These are phyloP conservation scores for Neofusicoccum parvum DNA, from an alignment of 2,329 filamentous ascomycete species.

Conservation along the genomic window DNA sequence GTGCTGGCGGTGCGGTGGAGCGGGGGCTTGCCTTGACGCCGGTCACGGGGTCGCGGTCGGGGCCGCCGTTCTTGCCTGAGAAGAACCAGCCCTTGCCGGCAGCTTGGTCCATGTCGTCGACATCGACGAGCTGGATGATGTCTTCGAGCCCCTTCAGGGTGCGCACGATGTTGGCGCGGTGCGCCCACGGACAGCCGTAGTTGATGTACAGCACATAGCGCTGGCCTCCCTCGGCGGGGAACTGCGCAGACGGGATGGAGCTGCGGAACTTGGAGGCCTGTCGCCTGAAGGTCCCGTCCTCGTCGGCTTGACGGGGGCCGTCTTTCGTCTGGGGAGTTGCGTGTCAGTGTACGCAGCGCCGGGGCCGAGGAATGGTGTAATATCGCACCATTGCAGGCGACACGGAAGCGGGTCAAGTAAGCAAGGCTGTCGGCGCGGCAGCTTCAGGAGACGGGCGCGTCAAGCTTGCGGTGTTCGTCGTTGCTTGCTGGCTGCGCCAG, in stretches of 20 bases:
- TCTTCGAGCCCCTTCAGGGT: conserved; percentile 52
- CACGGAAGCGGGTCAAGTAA: no score
- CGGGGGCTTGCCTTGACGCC: conserved; percentile 29
- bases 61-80: conserved; percentile 29
- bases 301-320: conserved; percentile 32
- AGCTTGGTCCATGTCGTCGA: conserved; percentile 30
- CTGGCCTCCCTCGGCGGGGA: conserved; percentile 53
- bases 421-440: no score
- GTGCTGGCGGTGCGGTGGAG: no score
- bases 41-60: conserved; percentile 32
- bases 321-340: background rate
- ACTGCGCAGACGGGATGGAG: conserved; percentile 55
- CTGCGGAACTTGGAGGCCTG: conserved; percentile 59
- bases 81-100: conserved; percentile 36
- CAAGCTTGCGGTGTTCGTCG: no score
- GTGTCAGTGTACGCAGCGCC: background rate
- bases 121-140: conserved; percentile 49
- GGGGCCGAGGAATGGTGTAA: background rate
- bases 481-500: background rate
- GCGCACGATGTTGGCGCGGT: conserved; percentile 51
- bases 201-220: conserved; percentile 64
- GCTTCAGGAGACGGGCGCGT: no score
- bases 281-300: conserved; percentile 59
- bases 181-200: conserved; percentile 64
- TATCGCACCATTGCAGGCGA: background rate